Evolutionary conservation across 2,329 filamentous ascomycete genomes (phyloP).

Genomic region (Monosporascus cannonballus): DNA sequence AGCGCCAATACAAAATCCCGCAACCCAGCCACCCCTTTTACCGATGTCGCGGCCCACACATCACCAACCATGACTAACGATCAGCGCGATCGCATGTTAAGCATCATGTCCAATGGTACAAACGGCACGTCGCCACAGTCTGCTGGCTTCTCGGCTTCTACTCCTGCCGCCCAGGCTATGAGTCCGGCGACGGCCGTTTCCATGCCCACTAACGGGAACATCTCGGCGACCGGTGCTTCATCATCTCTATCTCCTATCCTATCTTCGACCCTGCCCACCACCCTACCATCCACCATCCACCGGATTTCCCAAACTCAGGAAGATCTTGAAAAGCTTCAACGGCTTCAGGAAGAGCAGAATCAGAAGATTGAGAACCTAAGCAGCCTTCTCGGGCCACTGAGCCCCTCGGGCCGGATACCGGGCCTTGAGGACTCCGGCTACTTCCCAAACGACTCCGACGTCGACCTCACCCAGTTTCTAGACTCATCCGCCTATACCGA

Average conservation of each 20-base stretch:
- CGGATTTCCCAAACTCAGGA: constrained; percentile 63
- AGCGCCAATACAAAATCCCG: constrained; percentile 52
- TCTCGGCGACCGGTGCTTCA: constrained; percentile 16
- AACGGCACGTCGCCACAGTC: constrained; percentile 15
- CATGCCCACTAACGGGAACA: constrained; percentile 11
- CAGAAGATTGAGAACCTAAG: constrained; percentile 70
- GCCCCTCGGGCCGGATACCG: constrained; percentile 72
- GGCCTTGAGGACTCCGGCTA: constrained; percentile 49
- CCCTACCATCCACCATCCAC: constrained; percentile 45
- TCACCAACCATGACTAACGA: constrained; percentile 49
- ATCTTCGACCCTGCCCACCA: constrained; percentile 44
- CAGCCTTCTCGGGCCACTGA: constrained; percentile 70
- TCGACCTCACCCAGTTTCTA: constrained; percentile 47
- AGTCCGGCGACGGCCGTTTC: constrained; percentile 10
- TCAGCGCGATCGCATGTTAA: constrained; percentile 53
- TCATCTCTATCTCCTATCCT: constrained; percentile 45
- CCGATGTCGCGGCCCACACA: constrained; percentile 51
- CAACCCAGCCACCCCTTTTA: constrained; percentile 38
- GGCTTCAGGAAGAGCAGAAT: constrained; percentile 73
- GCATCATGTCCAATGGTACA: constrained; percentile 46
- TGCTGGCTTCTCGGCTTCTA: constrained; percentile 17
- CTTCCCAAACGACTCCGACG: constrained; percentile 33
- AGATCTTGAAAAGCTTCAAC: constrained; percentile 73
- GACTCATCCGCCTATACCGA: constrained; percentile 29
- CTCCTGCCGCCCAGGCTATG: constrained; percentile 14